Base-by-base conservation (phyloP, 768 basidiomycete species). In the Suillus fuscotomentosus region DNA sequence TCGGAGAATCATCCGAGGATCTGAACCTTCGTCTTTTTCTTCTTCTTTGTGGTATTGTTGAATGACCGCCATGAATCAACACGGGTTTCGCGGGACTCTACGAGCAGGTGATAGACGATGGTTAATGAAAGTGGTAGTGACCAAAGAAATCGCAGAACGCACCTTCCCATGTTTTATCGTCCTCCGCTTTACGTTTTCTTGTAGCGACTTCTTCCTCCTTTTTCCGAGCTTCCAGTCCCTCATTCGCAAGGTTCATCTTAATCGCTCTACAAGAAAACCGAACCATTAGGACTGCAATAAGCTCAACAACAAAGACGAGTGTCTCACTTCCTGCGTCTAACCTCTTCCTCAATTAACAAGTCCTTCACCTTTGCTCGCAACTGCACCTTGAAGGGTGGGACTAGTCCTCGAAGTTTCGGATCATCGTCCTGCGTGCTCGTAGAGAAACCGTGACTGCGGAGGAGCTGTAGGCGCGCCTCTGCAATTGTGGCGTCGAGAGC, bases 151-250 rank as follows among this genome's bases (percentile, higher is more conserved):
- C 6, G 42, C 14, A 42, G 51, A 10, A 70, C 78, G 43, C 67
- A 94, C 94, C 93, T 82, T 97, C 95, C 95, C 95, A 97, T 31
- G 76, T 79, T 69, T 88, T 90, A 69, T 96, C 93, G 7, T 95
- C 92, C 69, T 96, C 94, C 1, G 84, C 90, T 77, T 97, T 97
- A 61, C 95, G 84, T 76, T 97, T 97, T 79, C 77, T 88, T 42
- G 86, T 71, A 27, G 82, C 77, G 13, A 90, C 82, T 69, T 95
- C 95, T 63, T 94, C 93, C 60, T 97, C 95, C 73, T 94, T 95
- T 82, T 90, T 92, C 70, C 89, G 84, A n/a, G 95, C 95, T 73
- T 97, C 95, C 5, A 95, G 79, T 3, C 94, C 94, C 75, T 95
- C 94, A 69, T 95, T 95, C 9, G 94, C 94, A 62, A 95, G 76